Percentiles rank a stretch among this genome's conserved stretches.
phyloP scores from a whole-genome alignment of 2,329 filamentous ascomycete species.

The Clarireedia homoeocarpa region DNA sequence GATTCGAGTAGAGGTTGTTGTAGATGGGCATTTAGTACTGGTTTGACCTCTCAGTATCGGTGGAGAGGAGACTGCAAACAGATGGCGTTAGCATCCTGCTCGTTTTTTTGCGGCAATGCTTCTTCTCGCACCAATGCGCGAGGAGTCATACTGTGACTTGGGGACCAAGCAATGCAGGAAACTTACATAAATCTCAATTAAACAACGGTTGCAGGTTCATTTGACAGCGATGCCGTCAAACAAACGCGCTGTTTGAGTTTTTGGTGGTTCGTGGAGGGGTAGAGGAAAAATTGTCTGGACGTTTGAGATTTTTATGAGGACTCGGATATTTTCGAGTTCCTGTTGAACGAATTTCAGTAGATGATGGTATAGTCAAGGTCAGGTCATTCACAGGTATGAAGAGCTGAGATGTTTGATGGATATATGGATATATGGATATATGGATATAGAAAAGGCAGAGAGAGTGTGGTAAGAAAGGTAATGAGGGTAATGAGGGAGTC shows the following conservation, averaged over 20 bases:
- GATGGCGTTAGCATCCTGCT: conserved; percentile 6
- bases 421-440: no score
- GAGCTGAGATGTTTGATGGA: not conserved
- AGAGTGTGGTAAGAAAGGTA: no score
- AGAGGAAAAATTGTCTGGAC: conserved; percentile 1
- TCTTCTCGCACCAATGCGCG: not conserved
- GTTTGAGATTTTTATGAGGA: not conserved
- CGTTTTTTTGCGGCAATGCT: not conserved
- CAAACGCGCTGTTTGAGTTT: conserved; percentile 63
- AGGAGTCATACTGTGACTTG: not conserved
- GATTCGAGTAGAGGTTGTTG: conserved; percentile 62
- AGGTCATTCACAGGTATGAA: not conserved
- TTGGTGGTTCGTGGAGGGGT: conserved; percentile 12
- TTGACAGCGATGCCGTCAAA: conserved; percentile 92
- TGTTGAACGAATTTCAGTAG: not conserved
- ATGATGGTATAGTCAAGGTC: not conserved
- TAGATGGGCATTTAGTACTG: conserved; percentile 85
- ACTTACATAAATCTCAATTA: conserved; percentile 23
- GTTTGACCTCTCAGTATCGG: conserved; percentile 53
- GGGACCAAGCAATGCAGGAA: not conserved
- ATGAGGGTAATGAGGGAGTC: no score
- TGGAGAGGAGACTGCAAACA: conserved; percentile 25
- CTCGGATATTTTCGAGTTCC: not conserved
- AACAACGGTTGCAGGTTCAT: conserved; percentile 78
- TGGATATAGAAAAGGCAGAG: no score